Conservation (phyloP, 164 flowering plant genomes). For the Chloranthus sessilifolius region DNA sequence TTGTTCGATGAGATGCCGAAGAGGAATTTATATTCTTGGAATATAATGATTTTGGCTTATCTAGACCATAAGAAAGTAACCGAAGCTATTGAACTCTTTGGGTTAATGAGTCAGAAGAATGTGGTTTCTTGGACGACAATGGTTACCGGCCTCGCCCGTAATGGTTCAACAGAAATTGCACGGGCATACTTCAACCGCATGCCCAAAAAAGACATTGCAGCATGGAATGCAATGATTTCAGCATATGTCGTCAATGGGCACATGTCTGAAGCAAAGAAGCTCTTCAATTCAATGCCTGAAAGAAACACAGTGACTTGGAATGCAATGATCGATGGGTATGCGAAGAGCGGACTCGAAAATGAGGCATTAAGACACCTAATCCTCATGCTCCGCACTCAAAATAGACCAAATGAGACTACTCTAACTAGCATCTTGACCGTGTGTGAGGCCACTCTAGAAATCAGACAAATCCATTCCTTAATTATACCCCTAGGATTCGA, state of each 20-base stretch:
- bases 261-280: slow-evolving; percentile 39
- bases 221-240: slow-evolving; percentile 69
- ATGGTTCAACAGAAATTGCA: slow-evolving; percentile 31
- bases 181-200: slow-evolving; percentile 43
- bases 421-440: slow-evolving; percentile 37
- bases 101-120: slow-evolving; percentile 41
- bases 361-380: slow-evolving; percentile 40
- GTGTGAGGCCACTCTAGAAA: slow-evolving; percentile 28
- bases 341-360: slow-evolving; percentile 22
- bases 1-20: slow-evolving; percentile 43
- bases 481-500: slow-evolving; percentile 44
- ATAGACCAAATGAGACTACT: slow-evolving; percentile 39
- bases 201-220: slow-evolving; percentile 48
- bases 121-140: slow-evolving; percentile 55
- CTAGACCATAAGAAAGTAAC: slow-evolving; percentile 23
- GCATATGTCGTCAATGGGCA: slow-evolving; percentile 36
- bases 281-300: slow-evolving; percentile 38
- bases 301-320: slow-evolving; percentile 47
- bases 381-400: slow-evolving; percentile 32
- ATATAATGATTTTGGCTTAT: slow-evolving; percentile 39
- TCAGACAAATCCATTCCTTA: slow-evolving; percentile 42
- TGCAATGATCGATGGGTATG: slow-evolving; percentile 45
- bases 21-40: slow-evolving; percentile 47
- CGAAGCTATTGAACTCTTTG: slow-evolving; percentile 41
- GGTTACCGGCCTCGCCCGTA: slow-evolving; percentile 51